These are phyloP conservation scores for Pulveroboletus sp. DNA, from an alignment of 768 basidiomycete genomes.

Conservation along the genomic window DNA sequence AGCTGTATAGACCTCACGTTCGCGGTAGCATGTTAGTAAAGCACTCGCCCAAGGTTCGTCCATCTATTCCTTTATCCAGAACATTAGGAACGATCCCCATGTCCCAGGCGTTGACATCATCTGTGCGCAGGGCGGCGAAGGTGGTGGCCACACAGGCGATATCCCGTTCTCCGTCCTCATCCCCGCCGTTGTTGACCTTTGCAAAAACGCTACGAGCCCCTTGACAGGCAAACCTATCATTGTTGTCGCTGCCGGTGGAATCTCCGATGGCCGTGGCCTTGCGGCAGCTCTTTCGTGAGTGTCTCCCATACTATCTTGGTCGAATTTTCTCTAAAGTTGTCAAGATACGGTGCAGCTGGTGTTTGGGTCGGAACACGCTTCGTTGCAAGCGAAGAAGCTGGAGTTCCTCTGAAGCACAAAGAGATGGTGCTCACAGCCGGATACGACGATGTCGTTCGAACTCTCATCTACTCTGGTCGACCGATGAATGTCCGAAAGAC, in stretches of 20 bases:
- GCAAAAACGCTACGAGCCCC: slow-evolving; percentile 64
- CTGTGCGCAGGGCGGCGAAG: slow-evolving; percentile 85
- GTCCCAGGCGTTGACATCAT: slow-evolving; percentile 80
- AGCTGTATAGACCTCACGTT: not conserved
- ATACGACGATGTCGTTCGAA: slow-evolving; percentile 73
- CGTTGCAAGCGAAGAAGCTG: slow-evolving; percentile 78
- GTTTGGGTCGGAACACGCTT: slow-evolving; percentile 91
- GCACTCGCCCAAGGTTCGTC: slow-evolving; percentile 65
- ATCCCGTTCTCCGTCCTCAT: slow-evolving; percentile 80
- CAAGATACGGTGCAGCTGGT: slow-evolving; percentile 76
- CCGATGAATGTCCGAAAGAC: slow-evolving; percentile 83
- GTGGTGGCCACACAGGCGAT: slow-evolving; percentile 87
- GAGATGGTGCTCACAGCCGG: slow-evolving; percentile 63
- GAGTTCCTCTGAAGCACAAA: slow-evolving; percentile 73
- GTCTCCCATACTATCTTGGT: not conserved
- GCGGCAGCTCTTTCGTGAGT: slow-evolving; percentile 68
- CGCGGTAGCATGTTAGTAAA: slow-evolving; percentile 61
- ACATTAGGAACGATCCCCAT: not conserved
- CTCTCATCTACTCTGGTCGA: slow-evolving; percentile 73
- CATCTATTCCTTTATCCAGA: not conserved
- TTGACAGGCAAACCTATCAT: slow-evolving; percentile 73
- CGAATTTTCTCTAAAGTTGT: not conserved
- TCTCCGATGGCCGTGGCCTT: slow-evolving; percentile 79
- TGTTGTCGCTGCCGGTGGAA: slow-evolving; percentile 83
- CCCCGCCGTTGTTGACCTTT: slow-evolving; percentile 80